Conservation (phyloP, 192 early-diverging fungal genomes). For the Backusella westeae region DNA sequence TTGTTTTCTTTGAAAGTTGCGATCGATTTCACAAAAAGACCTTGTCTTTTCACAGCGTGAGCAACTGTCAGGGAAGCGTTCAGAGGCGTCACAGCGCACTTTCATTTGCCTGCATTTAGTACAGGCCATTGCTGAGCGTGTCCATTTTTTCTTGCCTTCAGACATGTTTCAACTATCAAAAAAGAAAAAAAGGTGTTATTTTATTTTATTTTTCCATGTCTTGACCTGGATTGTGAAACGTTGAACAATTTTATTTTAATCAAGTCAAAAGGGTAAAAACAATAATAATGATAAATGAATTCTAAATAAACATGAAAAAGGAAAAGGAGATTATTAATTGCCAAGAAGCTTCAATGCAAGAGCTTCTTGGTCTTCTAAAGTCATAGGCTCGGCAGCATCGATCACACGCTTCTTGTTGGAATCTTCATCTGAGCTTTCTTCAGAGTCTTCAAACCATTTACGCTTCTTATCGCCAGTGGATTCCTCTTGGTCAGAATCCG, state of each 20-base stretch:
- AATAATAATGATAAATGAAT: neutral
- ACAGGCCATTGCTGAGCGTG: neutral
- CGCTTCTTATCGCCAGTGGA: constrained; percentile 57
- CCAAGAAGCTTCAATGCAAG: constrained; percentile 54
- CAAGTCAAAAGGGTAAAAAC: neutral
- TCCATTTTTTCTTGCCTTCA: neutral
- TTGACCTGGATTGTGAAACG: neutral
- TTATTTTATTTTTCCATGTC: neutral
- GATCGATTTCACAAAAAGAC: neutral
- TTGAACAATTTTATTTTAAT: neutral
- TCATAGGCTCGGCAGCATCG: constrained; percentile 53
- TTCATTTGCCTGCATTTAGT: constrained; percentile 3
- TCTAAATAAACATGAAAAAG: neutral
- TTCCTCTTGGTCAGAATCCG: constrained; percentile 61
- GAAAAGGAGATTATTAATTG: neutral
- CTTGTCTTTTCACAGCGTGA: neutral
- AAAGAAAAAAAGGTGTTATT: neutral
- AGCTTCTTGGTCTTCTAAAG: constrained; percentile 60
- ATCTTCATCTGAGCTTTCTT: constrained; percentile 34
- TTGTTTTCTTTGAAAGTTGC: neutral
- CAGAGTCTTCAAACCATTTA: constrained; percentile 37
- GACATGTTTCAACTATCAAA: neutral
- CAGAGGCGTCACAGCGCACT: neutral
- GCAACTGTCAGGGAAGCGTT: neutral
- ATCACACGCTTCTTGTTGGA: constrained; percentile 42